Base-by-base conservation (phyloP, 2,329 filamentous ascomycete genomes). In the Colletotrichum gigasporum region DNA sequence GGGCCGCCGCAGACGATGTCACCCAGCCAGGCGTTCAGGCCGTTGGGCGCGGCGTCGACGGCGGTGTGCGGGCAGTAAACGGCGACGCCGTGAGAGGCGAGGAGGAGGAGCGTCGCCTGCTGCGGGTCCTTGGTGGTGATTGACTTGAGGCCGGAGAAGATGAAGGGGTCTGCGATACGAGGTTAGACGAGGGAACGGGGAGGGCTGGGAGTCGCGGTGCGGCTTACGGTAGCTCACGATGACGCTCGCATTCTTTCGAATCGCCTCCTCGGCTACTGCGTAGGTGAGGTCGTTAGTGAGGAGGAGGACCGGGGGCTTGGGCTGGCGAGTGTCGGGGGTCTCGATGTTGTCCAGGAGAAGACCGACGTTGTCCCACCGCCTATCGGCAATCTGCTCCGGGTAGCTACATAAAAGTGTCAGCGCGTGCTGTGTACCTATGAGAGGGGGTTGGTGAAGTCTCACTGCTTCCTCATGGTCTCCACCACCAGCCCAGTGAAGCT, bases 61-160 rank as follows among this genome's bases (percentile, higher is more conserved):
- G 96, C 95, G 0, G 96, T 99, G 79, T 99, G 96, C 0, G 96
- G 96, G 69, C 91, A 94, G 82, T 98, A 99, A 60, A 99, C 94
- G 68, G 94, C 96, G 71, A 99, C 93, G 34, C 95, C 94, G 75
- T 92, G 89, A 67, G 92, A 91, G 47, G 91, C 91, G 11, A 99
- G 86, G 44, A 90, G 87, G 4, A 99, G 84, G 30, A 99, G 87
- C 6, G 92, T 92, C 42, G 90, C 86, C 75, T 99, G 96, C 76
- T 98, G 96, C 9, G 93, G 87, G 74, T 99, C 92, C 66, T 85
- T 85, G 48, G 94, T 86, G 32, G 93, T 97, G 74, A 99, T 82
- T 68, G 92, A 91, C 79, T 97, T 99, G 70, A 99, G 85, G 55
- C 92, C 92, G 50, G 92, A 89, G 83, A 99, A 99, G 74, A 99